Percentiles rank a stretch among this genome's conserved stretches.
These are phyloP conservation scores for Aspergillus mulundensis DNA, from an alignment of 495 filamentous ascomycete species.

Conservation along the genomic window DNA sequence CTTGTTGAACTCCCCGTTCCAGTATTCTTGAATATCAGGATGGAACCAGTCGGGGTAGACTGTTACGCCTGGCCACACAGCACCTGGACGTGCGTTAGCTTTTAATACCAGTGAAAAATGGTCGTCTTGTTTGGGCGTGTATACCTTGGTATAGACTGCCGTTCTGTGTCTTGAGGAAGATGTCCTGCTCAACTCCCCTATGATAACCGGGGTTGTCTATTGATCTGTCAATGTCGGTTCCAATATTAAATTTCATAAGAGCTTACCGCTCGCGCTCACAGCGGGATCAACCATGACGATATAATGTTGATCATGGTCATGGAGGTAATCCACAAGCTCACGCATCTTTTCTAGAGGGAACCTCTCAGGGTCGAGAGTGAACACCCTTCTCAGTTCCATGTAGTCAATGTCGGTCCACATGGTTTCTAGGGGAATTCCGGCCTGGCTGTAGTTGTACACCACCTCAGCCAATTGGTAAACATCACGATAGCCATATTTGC, in stretches of 20 bases:
- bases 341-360: conserved; percentile 66
- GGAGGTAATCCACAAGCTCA: conserved; percentile 67
- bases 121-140: background rate
- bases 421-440: conserved; percentile 76
- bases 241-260: background rate
- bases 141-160: conserved; percentile 64
- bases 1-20: conserved; percentile 63
- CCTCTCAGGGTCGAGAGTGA: conserved; percentile 69
- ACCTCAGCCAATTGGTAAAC: conserved; percentile 75
- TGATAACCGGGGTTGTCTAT: conserved; percentile 63
- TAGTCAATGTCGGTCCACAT: conserved; percentile 91
- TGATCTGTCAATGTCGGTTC: background rate
- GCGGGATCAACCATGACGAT: conserved; percentile 88
- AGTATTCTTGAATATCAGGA: conserved; percentile 60
- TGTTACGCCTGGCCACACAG: conserved; percentile 82
- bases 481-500: conserved; percentile 76
- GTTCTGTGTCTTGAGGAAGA: conserved; percentile 63
- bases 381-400: conserved; percentile 64
- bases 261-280: conserved; percentile 44
- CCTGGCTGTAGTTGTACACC: conserved; percentile 72
- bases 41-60: conserved; percentile 86
- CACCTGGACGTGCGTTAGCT: conserved; percentile 32
- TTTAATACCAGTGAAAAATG: background rate
- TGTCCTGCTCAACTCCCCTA: conserved; percentile 53
- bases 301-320: conserved; percentile 71